Percentiles rank a stretch among this genome's conserved stretches.
Conservation (phyloP, 331 rosid species). For the Telfairia occidentalis region DNA sequence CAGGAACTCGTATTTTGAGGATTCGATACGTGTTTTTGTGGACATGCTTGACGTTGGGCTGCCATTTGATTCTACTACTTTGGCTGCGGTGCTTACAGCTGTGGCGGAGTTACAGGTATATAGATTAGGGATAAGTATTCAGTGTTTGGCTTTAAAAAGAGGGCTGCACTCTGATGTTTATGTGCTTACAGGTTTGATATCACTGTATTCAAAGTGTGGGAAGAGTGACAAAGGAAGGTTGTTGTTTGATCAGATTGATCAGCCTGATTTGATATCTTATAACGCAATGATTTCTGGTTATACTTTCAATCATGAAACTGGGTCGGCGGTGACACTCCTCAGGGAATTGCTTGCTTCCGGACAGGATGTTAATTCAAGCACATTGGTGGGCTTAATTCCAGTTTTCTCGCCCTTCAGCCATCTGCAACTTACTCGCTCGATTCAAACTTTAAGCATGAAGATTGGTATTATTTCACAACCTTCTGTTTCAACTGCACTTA, state of each 20-base stretch:
- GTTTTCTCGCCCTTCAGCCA: conserved; percentile 64
- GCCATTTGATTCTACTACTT: conserved; percentile 47
- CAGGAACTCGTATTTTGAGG: conserved; percentile 44
- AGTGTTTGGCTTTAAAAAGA: conserved; percentile 50
- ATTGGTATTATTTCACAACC: conserved; percentile 46
- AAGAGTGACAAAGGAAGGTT: conserved; percentile 37
- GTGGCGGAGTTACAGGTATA: conserved; percentile 64
- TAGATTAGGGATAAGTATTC: conserved; percentile 52
- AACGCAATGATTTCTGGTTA: conserved; percentile 91
- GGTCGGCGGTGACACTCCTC: conserved; percentile 45
- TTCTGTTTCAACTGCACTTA: conserved; percentile 69
- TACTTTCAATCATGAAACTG: conserved; percentile 46
- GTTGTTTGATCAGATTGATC: conserved; percentile 44
- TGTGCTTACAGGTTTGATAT: conserved; percentile 71
- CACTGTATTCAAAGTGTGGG: conserved; percentile 70
- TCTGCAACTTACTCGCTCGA: conserved; percentile 39
- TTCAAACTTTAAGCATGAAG: conserved; percentile 61
- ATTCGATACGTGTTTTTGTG: conserved; percentile 30
- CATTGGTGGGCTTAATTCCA: conserved; percentile 77
- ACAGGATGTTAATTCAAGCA: conserved; percentile 50
- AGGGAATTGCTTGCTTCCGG: conserved; percentile 49
- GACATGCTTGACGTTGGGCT: conserved; percentile 44
- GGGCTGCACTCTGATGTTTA: conserved; percentile 49
- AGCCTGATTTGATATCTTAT: conserved; percentile 59
- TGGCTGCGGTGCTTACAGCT: conserved; percentile 67